Evolutionary conservation across 306 rosid genomes (phyloP).

Genomic region (Hippophae gyantsensis): DNA sequence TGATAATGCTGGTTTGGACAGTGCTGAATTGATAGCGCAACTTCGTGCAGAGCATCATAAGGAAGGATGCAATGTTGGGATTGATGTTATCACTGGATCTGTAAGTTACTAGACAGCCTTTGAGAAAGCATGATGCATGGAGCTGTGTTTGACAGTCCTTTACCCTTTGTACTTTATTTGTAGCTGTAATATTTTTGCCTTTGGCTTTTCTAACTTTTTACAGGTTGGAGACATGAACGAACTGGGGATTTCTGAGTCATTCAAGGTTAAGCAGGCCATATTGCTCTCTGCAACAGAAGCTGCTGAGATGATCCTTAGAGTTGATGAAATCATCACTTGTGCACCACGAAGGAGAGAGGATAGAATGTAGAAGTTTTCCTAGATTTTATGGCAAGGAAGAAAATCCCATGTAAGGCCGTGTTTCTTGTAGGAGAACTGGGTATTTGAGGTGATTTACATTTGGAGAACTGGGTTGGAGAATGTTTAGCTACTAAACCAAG

Average conservation of each 20-base stretch:
- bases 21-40: conserved; percentile 89
- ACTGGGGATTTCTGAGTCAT: conserved; percentile 72
- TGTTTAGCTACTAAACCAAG: background rate
- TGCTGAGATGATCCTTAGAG: conserved; percentile 96
- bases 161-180: background rate
- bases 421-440: conserved; percentile 2
- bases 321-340: conserved; percentile 92
- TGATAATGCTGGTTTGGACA: conserved; percentile 97
- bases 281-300: conserved; percentile 93
- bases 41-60: conserved; percentile 95
- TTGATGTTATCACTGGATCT: conserved; percentile 87
- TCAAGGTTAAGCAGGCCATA: conserved; percentile 90
- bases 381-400: background rate
- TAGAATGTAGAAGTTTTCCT: conserved; percentile 49
- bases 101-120: conserved; percentile 35
- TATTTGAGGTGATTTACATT: conserved; percentile 5
- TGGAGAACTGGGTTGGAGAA: conserved; percentile 7
- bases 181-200: no score
- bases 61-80: conserved; percentile 76
- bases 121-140: background rate
- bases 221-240: conserved; percentile 93
- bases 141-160: background rate
- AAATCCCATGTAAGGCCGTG: background rate
- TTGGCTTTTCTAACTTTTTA: background rate
- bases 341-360: conserved; percentile 96